Conservation (phyloP, 202 grass and related monocot genomes). For the Schoenoplectus triqueter region DNA sequence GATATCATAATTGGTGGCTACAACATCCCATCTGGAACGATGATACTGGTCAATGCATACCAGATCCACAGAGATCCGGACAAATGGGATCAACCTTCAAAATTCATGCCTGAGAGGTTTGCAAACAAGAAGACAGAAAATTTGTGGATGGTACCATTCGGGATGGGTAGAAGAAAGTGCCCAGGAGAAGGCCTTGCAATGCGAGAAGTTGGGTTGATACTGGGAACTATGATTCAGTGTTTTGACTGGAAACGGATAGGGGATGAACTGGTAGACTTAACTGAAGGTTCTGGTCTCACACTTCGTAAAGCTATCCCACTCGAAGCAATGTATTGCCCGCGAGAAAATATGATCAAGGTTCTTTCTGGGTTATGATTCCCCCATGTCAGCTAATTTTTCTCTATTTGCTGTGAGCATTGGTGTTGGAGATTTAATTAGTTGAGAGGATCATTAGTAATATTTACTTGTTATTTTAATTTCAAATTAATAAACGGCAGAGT, state of each 20-base stretch:
- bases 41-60: conserved; percentile 57
- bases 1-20: conserved; percentile 47
- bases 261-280: conserved; percentile 32
- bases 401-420: neutral
- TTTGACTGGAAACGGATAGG: conserved; percentile 43
- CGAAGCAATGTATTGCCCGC: conserved; percentile 25
- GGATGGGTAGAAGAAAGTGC: conserved; percentile 51
- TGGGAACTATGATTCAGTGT: conserved; percentile 60
- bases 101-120: conserved; percentile 56
- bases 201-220: conserved; percentile 29
- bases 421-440: neutral
- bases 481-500: too few species aligned
- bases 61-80: conserved; percentile 50
- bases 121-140: neutral
- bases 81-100: conserved; percentile 40
- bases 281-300: conserved; percentile 40
- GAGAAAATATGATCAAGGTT: conserved; percentile 8
- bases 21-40: conserved; percentile 47
- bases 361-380: conserved; percentile 14
- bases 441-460: neutral
- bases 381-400: neutral
- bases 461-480: neutral
- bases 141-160: conserved; percentile 28
- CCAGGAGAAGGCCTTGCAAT: conserved; percentile 50
- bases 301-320: conserved; percentile 49